A percentile compares a stretch with the other conserved stretches of the same genome.
Evolutionary conservation across 345 rosid genomes (phyloP).

Genomic region (Hibiscus syriacus): DNA sequence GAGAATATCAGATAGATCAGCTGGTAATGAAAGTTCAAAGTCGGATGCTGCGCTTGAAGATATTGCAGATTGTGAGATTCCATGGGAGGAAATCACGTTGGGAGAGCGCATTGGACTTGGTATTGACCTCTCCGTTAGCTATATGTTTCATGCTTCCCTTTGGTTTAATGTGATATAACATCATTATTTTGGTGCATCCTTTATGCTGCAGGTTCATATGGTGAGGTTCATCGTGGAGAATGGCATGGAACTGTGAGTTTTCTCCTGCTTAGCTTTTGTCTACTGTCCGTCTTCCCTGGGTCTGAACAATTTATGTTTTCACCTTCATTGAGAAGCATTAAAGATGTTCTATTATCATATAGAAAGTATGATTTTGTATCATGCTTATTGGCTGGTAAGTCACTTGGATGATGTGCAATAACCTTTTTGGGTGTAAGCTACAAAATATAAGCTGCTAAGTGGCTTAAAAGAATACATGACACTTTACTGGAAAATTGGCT

Average conservation of each 20-base stretch:
- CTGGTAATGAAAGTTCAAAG: conserved; percentile 53
- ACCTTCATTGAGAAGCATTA: neutral
- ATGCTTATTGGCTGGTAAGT: neutral
- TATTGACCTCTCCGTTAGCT: conserved; percentile 29
- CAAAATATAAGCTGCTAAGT: neutral
- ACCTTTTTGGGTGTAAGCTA: neutral
- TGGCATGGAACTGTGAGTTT: conserved; percentile 98
- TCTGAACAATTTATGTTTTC: neutral
- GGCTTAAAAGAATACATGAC: neutral
- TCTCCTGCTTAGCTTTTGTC: conserved; percentile 11
- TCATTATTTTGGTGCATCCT: conserved; percentile 12
- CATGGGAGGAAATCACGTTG: conserved; percentile 80
- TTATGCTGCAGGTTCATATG: conserved; percentile 78
- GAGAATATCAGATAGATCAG: conserved; percentile 56
- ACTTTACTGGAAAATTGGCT: neutral
- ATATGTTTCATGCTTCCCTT: conserved; percentile 7
- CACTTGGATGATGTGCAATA: neutral
- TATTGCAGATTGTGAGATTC: conserved; percentile 86
- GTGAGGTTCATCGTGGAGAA: conserved; percentile 92
- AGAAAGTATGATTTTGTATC: neutral
- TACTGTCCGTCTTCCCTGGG: neutral
- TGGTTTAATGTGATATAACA: neutral
- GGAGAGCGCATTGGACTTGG: conserved; percentile 98
- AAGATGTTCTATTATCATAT: neutral
- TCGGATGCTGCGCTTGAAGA: conserved; percentile 67